Conservation (phyloP, 208 protist genomes). For the Acanthamoeba triangularis region DNA sequence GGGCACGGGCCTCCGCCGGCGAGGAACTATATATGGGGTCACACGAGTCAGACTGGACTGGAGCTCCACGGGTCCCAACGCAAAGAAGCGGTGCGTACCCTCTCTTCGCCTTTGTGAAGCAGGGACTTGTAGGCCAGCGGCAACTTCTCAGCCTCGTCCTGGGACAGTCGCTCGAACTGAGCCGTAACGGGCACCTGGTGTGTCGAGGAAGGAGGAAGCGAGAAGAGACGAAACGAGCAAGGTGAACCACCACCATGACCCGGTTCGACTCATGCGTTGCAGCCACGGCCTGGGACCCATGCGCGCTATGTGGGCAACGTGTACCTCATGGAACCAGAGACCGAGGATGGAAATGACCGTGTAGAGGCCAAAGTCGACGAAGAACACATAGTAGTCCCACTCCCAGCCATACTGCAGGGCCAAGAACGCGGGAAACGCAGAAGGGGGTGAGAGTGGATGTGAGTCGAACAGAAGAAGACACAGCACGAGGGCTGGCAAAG, state of each 20-base stretch:
- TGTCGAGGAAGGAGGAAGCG: not conserved
- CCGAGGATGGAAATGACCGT: constrained; percentile 51
- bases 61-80: not conserved
- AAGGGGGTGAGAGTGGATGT: not conserved
- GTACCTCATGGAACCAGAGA: constrained; percentile 31
- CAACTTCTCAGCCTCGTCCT: constrained; percentile 4
- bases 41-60: not conserved
- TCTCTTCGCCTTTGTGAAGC: not conserved
- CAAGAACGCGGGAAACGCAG: not conserved
- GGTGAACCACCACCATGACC: too few species aligned
- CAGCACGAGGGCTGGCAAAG: not conserved
- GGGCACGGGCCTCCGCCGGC: not conserved
- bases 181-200: not conserved
- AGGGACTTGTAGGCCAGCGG: not conserved
- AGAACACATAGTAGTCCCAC: constrained; percentile 63
- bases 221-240: not conserved
- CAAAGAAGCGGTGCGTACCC: not conserved
- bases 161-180: not conserved
- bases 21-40: not conserved
- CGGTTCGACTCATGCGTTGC: too few species aligned
- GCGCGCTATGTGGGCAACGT: too few species aligned
- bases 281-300: too few species aligned
- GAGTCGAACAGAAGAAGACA: not conserved
- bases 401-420: not conserved
- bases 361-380: constrained; percentile 8